phyloP scores from a whole-genome alignment of 2,329 filamentous ascomycete species.

The Dothideomycetes sp. region DNA sequence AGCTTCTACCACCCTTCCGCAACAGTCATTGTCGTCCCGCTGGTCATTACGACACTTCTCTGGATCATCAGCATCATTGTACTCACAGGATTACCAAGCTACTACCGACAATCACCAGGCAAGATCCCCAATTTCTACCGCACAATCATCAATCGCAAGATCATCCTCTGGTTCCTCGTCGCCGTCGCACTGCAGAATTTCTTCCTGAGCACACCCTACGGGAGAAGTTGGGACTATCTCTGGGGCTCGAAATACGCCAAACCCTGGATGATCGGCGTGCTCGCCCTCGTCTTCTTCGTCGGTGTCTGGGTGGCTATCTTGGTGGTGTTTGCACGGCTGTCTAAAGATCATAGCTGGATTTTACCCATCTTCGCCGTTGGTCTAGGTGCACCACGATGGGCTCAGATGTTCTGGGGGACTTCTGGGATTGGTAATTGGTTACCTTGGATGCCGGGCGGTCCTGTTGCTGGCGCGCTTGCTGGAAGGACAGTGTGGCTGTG shows the following conservation, averaged over 20 bases:
- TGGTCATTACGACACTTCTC: constrained; percentile 45
- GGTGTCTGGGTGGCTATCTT: constrained; percentile 45
- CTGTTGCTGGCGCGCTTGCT: constrained; percentile 43
- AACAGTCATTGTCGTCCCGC: constrained; percentile 42
- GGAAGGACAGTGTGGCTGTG: constrained; percentile 53
- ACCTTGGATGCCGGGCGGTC: constrained; percentile 50
- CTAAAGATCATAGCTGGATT: constrained; percentile 53
- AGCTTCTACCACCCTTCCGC: constrained; percentile 15
- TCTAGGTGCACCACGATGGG: constrained; percentile 54
- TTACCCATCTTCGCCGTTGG: constrained; percentile 57
- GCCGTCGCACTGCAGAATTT: constrained; percentile 56
- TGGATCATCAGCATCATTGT: constrained; percentile 46
- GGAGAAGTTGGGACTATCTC: constrained; percentile 55
- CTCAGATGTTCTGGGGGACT: constrained; percentile 56
- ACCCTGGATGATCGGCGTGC: constrained; percentile 44
- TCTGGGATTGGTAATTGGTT: constrained; percentile 50
- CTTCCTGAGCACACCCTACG: constrained; percentile 55
- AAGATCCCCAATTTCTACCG: constrained; percentile 55
- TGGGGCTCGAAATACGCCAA: constrained; percentile 48
- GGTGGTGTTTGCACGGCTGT: constrained; percentile 41
- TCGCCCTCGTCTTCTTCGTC: constrained; percentile 45
- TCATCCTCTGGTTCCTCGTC: constrained; percentile 57
- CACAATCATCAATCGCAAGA: constrained; percentile 50
- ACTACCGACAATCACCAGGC: constrained; percentile 54
- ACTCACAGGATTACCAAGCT: constrained; percentile 51